These are phyloP conservation scores for Brassica nigra DNA, from an alignment of 345 rosid species.

Conservation along the genomic window DNA sequence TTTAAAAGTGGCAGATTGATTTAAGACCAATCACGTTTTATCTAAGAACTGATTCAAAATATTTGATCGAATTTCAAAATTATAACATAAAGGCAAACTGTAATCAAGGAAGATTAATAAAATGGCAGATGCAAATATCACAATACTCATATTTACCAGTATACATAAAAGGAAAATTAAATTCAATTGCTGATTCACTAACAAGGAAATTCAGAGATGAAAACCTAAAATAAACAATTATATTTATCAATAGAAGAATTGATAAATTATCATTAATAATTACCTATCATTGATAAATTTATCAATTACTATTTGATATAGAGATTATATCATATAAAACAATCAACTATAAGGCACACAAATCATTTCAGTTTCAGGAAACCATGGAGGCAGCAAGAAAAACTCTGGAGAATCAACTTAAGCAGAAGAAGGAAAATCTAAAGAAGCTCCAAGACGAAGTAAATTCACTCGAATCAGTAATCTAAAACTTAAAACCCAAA, in stretches of 20 bases:
- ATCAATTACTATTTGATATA: not conserved
- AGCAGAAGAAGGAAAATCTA: not conserved
- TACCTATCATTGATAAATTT: not conserved
- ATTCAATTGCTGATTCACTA: not conserved
- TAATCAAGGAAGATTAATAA: not conserved
- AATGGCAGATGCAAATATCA: not conserved
- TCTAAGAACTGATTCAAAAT: not conserved
- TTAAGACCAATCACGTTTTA: not conserved
- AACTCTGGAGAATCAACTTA: not conserved
- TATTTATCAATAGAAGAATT: not conserved
- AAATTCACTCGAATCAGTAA: not conserved
- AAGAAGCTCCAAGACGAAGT: not conserved
- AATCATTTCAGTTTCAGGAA: not conserved
- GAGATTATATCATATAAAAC: not conserved
- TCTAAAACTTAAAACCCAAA: not conserved
- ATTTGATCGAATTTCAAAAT: not conserved
- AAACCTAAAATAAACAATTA: not conserved
- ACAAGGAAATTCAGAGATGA: not conserved
- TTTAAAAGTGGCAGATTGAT: not conserved
- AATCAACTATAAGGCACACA: not conserved
- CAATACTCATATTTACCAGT: not conserved
- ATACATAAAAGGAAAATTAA: not conserved
- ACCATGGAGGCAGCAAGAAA: not conserved
- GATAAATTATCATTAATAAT: not conserved
- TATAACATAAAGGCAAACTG: not conserved